These are phyloP conservation scores for Aspergillus amoenus DNA, from an alignment of 2,329 filamentous ascomycete species.

Conservation along the genomic window DNA sequence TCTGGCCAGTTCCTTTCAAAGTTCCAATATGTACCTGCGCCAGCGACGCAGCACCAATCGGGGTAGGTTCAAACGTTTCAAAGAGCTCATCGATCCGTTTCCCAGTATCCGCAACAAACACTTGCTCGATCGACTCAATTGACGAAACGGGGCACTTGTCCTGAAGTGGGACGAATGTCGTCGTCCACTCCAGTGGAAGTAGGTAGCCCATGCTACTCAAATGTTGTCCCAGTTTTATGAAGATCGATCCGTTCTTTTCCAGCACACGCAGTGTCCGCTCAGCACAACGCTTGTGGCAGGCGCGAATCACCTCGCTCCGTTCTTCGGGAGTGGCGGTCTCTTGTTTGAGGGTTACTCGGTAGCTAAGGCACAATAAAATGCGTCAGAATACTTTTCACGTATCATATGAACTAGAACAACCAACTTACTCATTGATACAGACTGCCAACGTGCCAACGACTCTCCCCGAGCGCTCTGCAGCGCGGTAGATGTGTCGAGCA, in stretches of 20 bases:
- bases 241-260: slow-evolving; percentile 96
- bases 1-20: slow-evolving; percentile 75
- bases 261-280: slow-evolving; percentile 80
- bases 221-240: slow-evolving; percentile 97
- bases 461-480: slow-evolving; percentile 73
- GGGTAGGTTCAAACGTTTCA: slow-evolving; percentile 73
- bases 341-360: slow-evolving; percentile 79
- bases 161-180: slow-evolving; percentile 92
- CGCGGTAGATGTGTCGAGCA: slow-evolving; percentile 72
- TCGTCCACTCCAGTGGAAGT: slow-evolving; percentile 86
- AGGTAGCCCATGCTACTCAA: slow-evolving; percentile 95
- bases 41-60: slow-evolving; percentile 89
- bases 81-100: slow-evolving; percentile 78
- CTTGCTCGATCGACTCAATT: slow-evolving; percentile 77
- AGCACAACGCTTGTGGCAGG: slow-evolving; percentile 91
- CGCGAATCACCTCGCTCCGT: slow-evolving; percentile 67
- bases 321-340: slow-evolving; percentile 62
- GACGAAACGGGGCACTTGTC: slow-evolving; percentile 94
- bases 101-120: slow-evolving; percentile 85
- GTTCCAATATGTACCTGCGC: slow-evolving; percentile 92
- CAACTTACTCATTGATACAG: slow-evolving; percentile 81
- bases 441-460: slow-evolving; percentile 73
- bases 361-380: slow-evolving; percentile 54
- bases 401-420: slow-evolving; percentile 17
- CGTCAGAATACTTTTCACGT: slow-evolving; percentile 6